Base-by-base conservation (phyloP, 2,329 filamentous ascomycete genomes). In the Colletotrichum sp. region DNA sequence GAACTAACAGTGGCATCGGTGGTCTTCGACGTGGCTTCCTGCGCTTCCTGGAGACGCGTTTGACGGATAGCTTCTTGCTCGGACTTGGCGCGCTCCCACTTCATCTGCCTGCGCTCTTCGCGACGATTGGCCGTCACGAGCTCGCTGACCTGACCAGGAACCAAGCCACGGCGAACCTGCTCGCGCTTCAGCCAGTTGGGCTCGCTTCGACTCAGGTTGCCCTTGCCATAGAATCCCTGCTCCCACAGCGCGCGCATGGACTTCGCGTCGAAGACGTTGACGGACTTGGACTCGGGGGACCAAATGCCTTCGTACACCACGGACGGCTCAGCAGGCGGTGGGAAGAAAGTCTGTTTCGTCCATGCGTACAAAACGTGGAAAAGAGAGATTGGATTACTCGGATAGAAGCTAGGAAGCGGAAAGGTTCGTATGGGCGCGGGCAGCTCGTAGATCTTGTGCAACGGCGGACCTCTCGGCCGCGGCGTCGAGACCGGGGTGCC, bases 171-270 rank as follows among this genome's bases (percentile, higher is more conserved):
- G 67, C 93, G 91, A 32, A 93, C 92, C 83, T 95, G 94, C 84
- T 98, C 95, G 77, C 94, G 90, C 78, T 94, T 94, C 67, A 98
- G 85, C 97, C 97, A 99, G 79, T 93, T 97, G 5, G 96, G 96
- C 83, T 99, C 96, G 88, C 96, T 98, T 80, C 98, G 92, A 86
- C 96, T 98, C 74, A 99, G 87, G 80, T 89, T 96, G 60, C 97
- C 97, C 84, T 98, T 98, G 64, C 98, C 98, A 84, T 96, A 99
- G 85, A 99, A 99, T 7, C 97, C 97, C 86, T 98, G 95, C 84
- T 98, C 95, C 97, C 98, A 99, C 28, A 99, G 85, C 2, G 93
- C 95, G 71, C 94, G 90, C 77, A 98, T 93, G 5, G 95, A 93
- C 71, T 89, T 88, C 30, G 92, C 88, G 83, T 98, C 94, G 21